Conservation (phyloP, 2,329 filamentous ascomycete species). For the Paecilomyces sp. region DNA sequence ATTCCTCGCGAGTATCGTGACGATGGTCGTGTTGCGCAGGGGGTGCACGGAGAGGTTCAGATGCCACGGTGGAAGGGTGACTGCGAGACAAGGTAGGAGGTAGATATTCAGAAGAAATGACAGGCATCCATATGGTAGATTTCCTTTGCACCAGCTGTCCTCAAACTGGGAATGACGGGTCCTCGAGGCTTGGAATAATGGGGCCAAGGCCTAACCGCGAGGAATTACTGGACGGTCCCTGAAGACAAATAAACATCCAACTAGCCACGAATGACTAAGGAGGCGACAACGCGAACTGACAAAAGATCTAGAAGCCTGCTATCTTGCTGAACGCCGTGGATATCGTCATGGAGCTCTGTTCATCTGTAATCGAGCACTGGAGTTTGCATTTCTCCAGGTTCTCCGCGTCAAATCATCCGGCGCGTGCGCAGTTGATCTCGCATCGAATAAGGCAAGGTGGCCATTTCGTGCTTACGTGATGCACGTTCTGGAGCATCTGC, state of each 20-base stretch:
- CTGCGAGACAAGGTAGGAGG: constrained; percentile 3
- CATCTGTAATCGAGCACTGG: not conserved
- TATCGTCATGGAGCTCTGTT: not conserved
- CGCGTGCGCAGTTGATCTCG: not conserved
- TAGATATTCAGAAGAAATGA: constrained; percentile 3
- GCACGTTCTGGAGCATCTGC: not conserved
- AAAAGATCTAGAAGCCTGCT: not conserved
- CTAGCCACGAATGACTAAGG: not conserved
- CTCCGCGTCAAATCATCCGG: not conserved
- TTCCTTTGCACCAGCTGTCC: constrained; percentile 19
- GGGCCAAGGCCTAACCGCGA: not conserved
- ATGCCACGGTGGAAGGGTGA: not conserved
- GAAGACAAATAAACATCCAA: not conserved
- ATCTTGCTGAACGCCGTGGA: not conserved
- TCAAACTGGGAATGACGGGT: constrained; percentile 4
- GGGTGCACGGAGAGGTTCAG: constrained; percentile 9
- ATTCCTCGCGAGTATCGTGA: constrained; percentile 4
- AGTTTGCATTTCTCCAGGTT: not conserved
- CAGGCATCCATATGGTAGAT: constrained; percentile 9
- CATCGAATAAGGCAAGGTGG: not conserved
- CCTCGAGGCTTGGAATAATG: not conserved
- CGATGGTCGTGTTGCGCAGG: constrained; percentile 2
- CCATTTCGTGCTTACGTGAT: not conserved
- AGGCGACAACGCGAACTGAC: not conserved
- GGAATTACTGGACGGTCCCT: not conserved